Evolutionary conservation across 164 flowering plant genomes (phyloP), one percentile per base, ranked within the genome.

Genomic region (Houttuynia cordata): DNA sequence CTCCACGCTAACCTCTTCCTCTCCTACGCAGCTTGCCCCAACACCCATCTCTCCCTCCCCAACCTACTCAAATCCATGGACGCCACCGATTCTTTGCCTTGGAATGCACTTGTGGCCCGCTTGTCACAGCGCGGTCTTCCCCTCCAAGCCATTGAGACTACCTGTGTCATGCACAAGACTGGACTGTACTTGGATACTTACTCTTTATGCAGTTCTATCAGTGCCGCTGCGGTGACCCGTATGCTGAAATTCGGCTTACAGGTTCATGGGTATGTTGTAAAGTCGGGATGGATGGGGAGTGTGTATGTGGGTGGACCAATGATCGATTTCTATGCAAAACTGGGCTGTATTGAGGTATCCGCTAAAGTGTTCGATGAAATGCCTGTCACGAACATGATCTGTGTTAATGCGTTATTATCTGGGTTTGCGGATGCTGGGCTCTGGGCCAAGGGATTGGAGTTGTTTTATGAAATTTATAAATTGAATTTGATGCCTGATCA

Each of bases 241-340:
- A 19, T 60, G 60, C 63, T 68, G 34, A 17, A 9, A 8, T 74
- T 71, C 52, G 92, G 88, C 3, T 63, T 62, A 60, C 79, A 71
- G 70, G 58, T 82, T 5, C 96, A 84, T 68, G 61, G 75, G 55
- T 74, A 66, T 17, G 76, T 79, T 12, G 64, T 6, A 9, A 88
- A 81, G 67, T 71, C 73, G 7, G 91, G 96, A 8, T 86, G 82
- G 81, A 57, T 51, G 19, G 65, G 76, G 2, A 88, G 84, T 67
- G 81, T 85, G n/a, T 85, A 75, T 62, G 82, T 86, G 68, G 86
- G 83, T 1, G 76, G 86, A 63, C 82, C 92, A 22, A 61, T 88
- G 61, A 45, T 84, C 40, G 78, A 78, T 70, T 64, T 78, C 49
- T 86, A 85, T 63, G 78, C 69, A 0, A 88, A 81, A 69, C 64